Percentiles rank a stretch among this genome's conserved stretches.
phyloP scores from a whole-genome alignment of 192 early-diverging fungal genomes.

The Dispira simplex region DNA sequence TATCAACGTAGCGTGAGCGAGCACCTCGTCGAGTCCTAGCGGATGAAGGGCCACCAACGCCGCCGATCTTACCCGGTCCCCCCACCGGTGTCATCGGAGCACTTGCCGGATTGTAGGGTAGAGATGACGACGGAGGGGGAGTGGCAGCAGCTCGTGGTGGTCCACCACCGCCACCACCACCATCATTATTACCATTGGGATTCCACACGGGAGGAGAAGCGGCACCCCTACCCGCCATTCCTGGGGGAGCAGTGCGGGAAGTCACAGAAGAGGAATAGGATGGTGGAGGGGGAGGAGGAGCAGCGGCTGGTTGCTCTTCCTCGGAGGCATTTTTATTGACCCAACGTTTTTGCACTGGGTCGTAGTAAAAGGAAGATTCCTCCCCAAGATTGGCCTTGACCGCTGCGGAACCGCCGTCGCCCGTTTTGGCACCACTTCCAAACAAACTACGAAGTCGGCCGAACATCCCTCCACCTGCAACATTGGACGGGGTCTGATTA shows the following conservation, averaged over 20 bases:
- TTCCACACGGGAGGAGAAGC: neutral
- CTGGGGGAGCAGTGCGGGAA: neutral
- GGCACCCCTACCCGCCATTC: neutral
- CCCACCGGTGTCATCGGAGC: neutral
- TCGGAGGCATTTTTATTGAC: constrained; percentile 48
- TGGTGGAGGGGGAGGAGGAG: constrained; percentile 9
- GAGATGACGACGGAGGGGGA: neutral
- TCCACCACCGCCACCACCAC: neutral
- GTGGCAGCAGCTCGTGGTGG: neutral
- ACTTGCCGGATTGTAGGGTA: neutral
- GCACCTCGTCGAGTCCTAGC: constrained; percentile 2
- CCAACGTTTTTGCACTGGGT: constrained; percentile 74
- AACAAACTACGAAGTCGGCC: constrained; percentile 28
- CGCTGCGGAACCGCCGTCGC: constrained; percentile 20
- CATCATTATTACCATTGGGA: neutral
- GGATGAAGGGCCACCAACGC: neutral
- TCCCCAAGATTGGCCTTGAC: constrained; percentile 79
- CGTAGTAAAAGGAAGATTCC: constrained; percentile 71
- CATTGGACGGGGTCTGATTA: constrained; percentile 11
- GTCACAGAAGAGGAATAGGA: neutral
- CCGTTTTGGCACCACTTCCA: constrained; percentile 21
- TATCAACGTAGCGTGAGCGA: constrained; percentile 6
- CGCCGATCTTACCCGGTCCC: no score
- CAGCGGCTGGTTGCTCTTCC: neutral
- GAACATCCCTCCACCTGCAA: constrained; percentile 18